Evolutionary conservation across 2,329 filamentous ascomycete species (phyloP).

Genomic region (Talaromyces sp.): DNA sequence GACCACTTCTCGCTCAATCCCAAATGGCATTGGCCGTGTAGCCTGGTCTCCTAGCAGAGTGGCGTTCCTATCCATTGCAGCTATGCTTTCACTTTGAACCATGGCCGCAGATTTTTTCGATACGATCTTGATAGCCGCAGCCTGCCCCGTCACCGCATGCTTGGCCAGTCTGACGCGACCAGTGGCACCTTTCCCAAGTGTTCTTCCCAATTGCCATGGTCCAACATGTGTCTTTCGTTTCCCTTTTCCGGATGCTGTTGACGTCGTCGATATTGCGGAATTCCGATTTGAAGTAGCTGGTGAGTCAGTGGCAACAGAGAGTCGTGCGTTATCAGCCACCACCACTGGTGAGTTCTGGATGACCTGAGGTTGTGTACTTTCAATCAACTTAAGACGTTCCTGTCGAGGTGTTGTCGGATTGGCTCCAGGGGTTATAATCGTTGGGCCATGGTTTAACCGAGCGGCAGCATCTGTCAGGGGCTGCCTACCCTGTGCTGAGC

Average conservation of each 20-base stretch:
- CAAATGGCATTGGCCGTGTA: conserved; percentile 72
- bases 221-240: conserved; percentile 73
- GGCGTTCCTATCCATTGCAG: conserved; percentile 71
- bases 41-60: conserved; percentile 56
- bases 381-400: conserved; percentile 23
- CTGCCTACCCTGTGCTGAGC: conserved; percentile 26
- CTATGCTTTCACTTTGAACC: conserved; percentile 80
- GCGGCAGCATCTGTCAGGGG: conserved; percentile 50
- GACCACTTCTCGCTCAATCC: conserved; percentile 89
- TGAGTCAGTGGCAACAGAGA: conserved; percentile 51
- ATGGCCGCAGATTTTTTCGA: conserved; percentile 75
- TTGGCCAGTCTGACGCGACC: conserved; percentile 82
- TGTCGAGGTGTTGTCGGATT: conserved; percentile 17
- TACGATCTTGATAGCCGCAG: conserved; percentile 93
- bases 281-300: conserved; percentile 49
- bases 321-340: conserved; percentile 48
- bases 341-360: conserved; percentile 27
- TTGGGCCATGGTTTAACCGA: conserved; percentile 45
- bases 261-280: conserved; percentile 54
- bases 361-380: conserved; percentile 27
- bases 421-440: conserved; percentile 21
- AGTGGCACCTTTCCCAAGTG: conserved; percentile 83
- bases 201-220: conserved; percentile 88
- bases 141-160: conserved; percentile 71
- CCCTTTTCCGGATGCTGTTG: conserved; percentile 52